Evolutionary conservation across 106 monocot genomes (phyloP), one percentile per base, ranked within the genome.

Genomic region (Phalaenopsis aphrodite): DNA sequence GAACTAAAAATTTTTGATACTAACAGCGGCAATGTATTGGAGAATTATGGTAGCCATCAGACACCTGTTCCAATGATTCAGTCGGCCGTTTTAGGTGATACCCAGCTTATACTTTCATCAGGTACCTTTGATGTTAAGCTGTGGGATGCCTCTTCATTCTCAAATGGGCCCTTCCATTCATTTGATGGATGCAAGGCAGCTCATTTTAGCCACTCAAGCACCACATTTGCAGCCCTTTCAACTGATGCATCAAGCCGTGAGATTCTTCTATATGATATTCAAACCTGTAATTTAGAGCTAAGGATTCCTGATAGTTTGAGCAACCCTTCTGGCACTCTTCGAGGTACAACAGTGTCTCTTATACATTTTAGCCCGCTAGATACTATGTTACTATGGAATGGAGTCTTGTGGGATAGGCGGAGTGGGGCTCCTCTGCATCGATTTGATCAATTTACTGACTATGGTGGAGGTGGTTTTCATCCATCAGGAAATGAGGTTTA

Each of bases 401-500:
- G 98, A 15, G 78, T 87, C 66, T 83, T 99, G 85, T 99, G 98
- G 98, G 98, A 99, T 84, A 55, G 87, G 9, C 87, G 94, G 8
- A 85, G 85, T 81, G 83, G 91, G 8, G 80, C 55, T 75, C 85
- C 89, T 58, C 69, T 99, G 46, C 98, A 93, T 79, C 92, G 89
- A 46, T 95, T 99, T 79, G 98, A 99, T 72, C 94, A 99, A 77
- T 99, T 99, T 80, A 92, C 95, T 3, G 98, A 99, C 78, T 95
- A 91, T 83, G 94, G 98, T 8, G 98, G 98, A 55, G 98, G 94
- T 78, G 98, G 98, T 41, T 99, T 99, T 77, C 98, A 99, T 87
- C 98, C 98, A 77, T 85, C 98, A 45, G 95, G 98, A 41, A 99
- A 99, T 83, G 98, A 99, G 94, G 98, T 99, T 79, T 81, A 78